Base-by-base conservation (phyloP, 345 rosid genomes). In the Passiflora organensis region DNA sequence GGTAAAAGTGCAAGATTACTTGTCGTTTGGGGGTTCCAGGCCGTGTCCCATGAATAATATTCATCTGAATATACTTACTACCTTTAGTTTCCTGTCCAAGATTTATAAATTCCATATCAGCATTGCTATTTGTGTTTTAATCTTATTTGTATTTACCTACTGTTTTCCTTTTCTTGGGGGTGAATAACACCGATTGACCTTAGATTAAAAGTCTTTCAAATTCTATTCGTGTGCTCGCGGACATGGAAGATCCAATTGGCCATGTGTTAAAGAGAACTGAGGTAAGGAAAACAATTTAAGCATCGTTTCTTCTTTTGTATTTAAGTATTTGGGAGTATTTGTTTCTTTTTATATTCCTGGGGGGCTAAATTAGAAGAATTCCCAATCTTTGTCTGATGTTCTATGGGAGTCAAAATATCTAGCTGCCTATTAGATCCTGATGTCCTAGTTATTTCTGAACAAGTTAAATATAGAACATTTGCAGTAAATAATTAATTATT, bases 241-340 rank as follows among this genome's bases (percentile, higher is more conserved):
- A 87, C 64, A 86, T 94, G 99, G 88, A 87, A 67, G 99, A 94
- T 66, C 95, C 99, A 55, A 82, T 87, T 41, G 95, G 99, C 43
- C 75, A 56, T 59, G 77, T 89, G 66, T 66, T 85, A 69, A 87
- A 94, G 80, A 87, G 73, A 83, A 87, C 90, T 9, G 77, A 94
- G 96, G 99, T 94, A 67, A 73, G 64, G n/a, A 41, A 66, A 63
- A 52, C 13, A 20, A 20, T 16, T 59, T 23, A 10, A 19, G 11
- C 43, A 28, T 8, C 34, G 3, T 28, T 8, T 28, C 8, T 28
- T 2, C 34, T 28, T 28, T 28, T 3, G 34, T 28, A 8, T 8
- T 2, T 28, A 28, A 28, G 3, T 3, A 2, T 28, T 2, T 2
- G 8, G 34, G 34, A 28, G 3, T 8, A 28, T 2, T 28, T 28